Conservation (phyloP, 805 yeast species). For the Yarrowia osloensis region DNA sequence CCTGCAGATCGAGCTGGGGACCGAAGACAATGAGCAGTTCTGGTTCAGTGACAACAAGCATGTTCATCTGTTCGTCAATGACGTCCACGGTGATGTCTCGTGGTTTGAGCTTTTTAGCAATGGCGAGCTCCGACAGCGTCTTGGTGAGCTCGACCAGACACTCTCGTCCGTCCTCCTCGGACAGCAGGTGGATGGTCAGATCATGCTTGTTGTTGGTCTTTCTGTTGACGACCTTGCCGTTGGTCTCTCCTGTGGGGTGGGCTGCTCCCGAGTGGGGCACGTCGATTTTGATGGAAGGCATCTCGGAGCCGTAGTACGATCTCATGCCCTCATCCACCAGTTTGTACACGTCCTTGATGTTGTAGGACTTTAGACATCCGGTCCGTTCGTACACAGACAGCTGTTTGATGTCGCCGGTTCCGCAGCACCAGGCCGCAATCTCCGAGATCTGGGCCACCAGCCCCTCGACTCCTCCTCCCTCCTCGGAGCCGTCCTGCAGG, state of each 20-base stretch:
- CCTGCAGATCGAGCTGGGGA: conserved; percentile 82
- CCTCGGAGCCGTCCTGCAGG: conserved; percentile 73
- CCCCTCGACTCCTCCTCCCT: conserved; percentile 87
- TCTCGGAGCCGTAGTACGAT: conserved; percentile 70
- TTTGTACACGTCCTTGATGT: conserved; percentile 49
- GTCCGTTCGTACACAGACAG: conserved; percentile 77
- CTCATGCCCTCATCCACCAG: conserved; percentile 61
- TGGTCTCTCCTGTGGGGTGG: conserved; percentile 35
- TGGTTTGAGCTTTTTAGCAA: conserved; percentile 58
- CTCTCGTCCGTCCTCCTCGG: conserved; percentile 82
- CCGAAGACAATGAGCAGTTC: conserved; percentile 83
- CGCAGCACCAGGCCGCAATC: conserved; percentile 80
- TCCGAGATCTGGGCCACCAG: conserved; percentile 76
- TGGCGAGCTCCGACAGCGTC: conserved; percentile 77
- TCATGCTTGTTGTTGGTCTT: conserved; percentile 31
- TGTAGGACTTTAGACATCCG: conserved; percentile 58
- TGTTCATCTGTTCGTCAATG: conserved; percentile 57
- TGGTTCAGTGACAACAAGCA: conserved; percentile 87
- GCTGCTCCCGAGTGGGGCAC: conserved; percentile 58
- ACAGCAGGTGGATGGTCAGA: conserved; percentile 65
- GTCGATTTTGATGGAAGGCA: conserved; percentile 63
- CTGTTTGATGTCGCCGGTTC: conserved; percentile 70
- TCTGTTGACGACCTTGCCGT: conserved; percentile 18
- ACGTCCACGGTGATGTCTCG: conserved; percentile 72
- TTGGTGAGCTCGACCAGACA: conserved; percentile 85